Conservation (phyloP, 1,284 basidiomycete genomes). For the Peniophora sp. region DNA sequence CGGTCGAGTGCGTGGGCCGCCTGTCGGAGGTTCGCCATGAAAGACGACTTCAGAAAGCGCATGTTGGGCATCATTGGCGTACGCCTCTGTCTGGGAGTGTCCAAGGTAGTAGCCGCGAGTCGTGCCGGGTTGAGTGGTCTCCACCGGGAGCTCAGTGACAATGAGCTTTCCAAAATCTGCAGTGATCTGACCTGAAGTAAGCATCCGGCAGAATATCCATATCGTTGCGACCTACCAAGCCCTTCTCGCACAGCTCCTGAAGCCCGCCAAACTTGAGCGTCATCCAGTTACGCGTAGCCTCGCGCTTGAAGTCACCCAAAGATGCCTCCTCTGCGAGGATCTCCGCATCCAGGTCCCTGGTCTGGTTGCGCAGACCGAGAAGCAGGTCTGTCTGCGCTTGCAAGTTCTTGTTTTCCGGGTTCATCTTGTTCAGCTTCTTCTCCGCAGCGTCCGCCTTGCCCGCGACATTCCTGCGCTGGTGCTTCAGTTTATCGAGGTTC, state of each 20-base stretch:
- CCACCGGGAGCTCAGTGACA: conserved; percentile 76
- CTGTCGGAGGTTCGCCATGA: conserved; percentile 24
- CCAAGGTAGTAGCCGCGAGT: conserved; percentile 68
- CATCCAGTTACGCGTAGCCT: conserved; percentile 64
- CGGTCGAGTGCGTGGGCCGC: neutral
- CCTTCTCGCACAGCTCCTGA: conserved; percentile 82
- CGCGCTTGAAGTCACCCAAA: conserved; percentile 81
- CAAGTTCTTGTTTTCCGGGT: conserved; percentile 84
- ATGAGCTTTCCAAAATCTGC: conserved; percentile 79
- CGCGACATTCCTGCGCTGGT: conserved; percentile 59
- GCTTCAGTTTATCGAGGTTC: conserved; percentile 69
- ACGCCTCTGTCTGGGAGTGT: conserved; percentile 50
- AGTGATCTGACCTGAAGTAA: conserved; percentile 47
- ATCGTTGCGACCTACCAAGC: conserved; percentile 49
- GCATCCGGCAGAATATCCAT: too few relatives aligned
- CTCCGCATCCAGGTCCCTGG: conserved; percentile 72
- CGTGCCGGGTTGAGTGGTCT: conserved; percentile 74
- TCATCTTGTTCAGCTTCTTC: conserved; percentile 87
- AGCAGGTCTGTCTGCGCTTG: conserved; percentile 69
- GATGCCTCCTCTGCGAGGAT: conserved; percentile 81
- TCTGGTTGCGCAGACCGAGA: conserved; percentile 72
- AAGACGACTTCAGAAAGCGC: conserved; percentile 51
- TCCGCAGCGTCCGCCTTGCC: conserved; percentile 83
- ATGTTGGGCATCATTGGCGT: conserved; percentile 58
- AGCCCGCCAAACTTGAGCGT: conserved; percentile 85